Evolutionary conservation across 2,329 filamentous ascomycete species (phyloP), one percentile per base, ranked within the genome.

Genomic region (Epichloe gansuensis): DNA sequence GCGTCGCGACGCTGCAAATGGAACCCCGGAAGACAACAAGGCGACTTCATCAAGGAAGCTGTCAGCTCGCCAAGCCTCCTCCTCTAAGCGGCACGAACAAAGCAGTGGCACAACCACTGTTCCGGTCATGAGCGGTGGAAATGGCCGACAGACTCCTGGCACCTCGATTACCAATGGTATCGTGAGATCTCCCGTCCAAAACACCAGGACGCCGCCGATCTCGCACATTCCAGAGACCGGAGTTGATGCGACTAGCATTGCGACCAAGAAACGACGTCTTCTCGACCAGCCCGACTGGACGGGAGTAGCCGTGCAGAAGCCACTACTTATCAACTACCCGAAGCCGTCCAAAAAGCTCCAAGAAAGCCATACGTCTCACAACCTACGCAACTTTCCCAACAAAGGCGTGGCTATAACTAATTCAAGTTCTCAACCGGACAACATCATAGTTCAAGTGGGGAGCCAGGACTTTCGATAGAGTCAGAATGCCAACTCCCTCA

Each of bases 221-320:
- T n/a, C 23, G 36, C 27, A 23, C 6, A 12, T 12, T 12, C 3
- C 23, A 4, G 15, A 43, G 6, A 21, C 21, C 6, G n/a, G 8
- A 15, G 13, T 17, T 13, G 44, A 48, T 25, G 3, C 34, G 15
- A 15, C 45, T 12, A 57, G 58, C 23, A 49, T 64, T 3, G 53
- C 59, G 11, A 48, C 49, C 4, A 66, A 63, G 41, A 60, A 59
- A 36, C 58, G 54, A 23, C 59, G 39, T 44, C 54, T 67, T 3
- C 52, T 67, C 17, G 49, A 60, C 9, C 61, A 59, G 42, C 51
- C 46, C 11, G 61, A 66, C 35, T 69, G 66, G 65, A 61, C 60
- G 0, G 64, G 67, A 3, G 53, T 67, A 6, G 54, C 53, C 17
- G 48, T 64, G 11, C 65, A 68, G 45, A 68, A 66, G 47, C 56